Percentiles rank a stretch among this genome's conserved stretches.
Conservation (phyloP, 192 early-diverging fungal genomes). For the Linnemannia hyalina region DNA sequence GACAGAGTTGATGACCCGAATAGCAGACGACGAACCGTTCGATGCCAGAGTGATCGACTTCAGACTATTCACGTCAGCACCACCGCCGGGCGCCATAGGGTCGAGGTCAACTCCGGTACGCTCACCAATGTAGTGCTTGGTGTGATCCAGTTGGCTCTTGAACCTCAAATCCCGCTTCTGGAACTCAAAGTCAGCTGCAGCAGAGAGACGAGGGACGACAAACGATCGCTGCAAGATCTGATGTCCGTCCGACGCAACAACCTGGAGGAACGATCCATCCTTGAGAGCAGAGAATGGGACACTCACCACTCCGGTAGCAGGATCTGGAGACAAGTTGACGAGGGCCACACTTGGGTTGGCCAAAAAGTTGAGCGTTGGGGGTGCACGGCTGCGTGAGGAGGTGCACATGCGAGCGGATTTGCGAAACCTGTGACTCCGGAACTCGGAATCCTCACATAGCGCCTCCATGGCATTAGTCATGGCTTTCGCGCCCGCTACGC, state of each 20-base stretch:
- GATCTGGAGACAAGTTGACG: constrained; percentile 28
- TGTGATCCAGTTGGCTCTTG: constrained; percentile 33
- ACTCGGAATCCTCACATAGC: too few relatives aligned
- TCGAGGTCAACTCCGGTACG: constrained; percentile 39
- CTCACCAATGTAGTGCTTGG: constrained; percentile 52
- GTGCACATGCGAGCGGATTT: not conserved
- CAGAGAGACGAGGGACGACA: constrained; percentile 6
- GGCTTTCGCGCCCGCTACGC: too few relatives aligned
- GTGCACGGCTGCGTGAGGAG: not conserved
- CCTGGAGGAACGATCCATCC: constrained; percentile 35
- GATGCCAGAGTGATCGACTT: constrained; percentile 38
- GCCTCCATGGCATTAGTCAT: not conserved
- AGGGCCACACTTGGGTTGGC: constrained; percentile 34
- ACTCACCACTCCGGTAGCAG: constrained; percentile 18
- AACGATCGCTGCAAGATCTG: constrained; percentile 38
- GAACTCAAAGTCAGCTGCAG: constrained; percentile 4
- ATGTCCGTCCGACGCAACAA: constrained; percentile 32
- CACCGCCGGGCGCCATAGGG: not conserved
- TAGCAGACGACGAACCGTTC: constrained; percentile 21
- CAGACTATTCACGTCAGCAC: not conserved
- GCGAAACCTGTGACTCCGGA: not conserved
- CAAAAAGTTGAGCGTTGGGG: constrained; percentile 37
- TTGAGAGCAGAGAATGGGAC: constrained; percentile 28
- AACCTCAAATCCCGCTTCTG: constrained; percentile 44
- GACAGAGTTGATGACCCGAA: constrained; percentile 52